phyloP scores from a whole-genome alignment of 2,329 filamentous ascomycete species.

The Cadophora luteo-olivacea region DNA sequence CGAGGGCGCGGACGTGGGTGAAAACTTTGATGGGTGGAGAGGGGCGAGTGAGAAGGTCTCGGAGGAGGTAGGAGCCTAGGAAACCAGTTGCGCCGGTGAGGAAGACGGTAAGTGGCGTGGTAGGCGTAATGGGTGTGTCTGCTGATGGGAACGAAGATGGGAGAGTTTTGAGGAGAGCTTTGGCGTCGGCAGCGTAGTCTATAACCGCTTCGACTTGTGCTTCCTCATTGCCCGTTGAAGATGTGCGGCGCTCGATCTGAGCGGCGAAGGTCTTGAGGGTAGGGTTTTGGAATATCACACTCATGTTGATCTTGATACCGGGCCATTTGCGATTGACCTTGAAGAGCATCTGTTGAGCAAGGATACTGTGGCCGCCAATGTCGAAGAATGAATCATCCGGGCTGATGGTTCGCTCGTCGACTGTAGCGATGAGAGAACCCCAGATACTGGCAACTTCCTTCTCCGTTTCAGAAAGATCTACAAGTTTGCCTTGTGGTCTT shows the following conservation, averaged over 20 bases:
- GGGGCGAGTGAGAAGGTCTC: conserved; percentile 72
- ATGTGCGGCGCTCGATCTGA: conserved; percentile 56
- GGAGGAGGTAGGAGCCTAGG: conserved; percentile 80
- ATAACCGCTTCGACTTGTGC: conserved; percentile 52
- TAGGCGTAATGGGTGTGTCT: conserved; percentile 39
- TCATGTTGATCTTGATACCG: conserved; percentile 72
- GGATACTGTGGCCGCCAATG: conserved; percentile 78
- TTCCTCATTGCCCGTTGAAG: conserved; percentile 43
- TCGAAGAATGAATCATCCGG: conserved; percentile 76
- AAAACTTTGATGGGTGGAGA: conserved; percentile 67
- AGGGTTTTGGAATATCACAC: conserved; percentile 71
- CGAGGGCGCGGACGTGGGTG: conserved; percentile 76
- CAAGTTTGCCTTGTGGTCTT: conserved; percentile 51
- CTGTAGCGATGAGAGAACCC: conserved; percentile 70
- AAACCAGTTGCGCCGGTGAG: conserved; percentile 92
- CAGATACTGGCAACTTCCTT: conserved; percentile 73
- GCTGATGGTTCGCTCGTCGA: conserved; percentile 71
- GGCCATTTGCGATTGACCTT: conserved; percentile 67
- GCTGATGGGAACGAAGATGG: conserved; percentile 48
- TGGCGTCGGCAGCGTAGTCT: conserved; percentile 54
- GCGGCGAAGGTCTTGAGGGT: conserved; percentile 59
- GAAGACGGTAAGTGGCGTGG: conserved; percentile 66
- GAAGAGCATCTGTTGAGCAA: conserved; percentile 82
- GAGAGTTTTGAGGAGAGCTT: conserved; percentile 47
- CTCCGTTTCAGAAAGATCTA: conserved; percentile 62